Base-by-base conservation (phyloP, 169 alveolate genomes). In the Neospora caninum region DNA sequence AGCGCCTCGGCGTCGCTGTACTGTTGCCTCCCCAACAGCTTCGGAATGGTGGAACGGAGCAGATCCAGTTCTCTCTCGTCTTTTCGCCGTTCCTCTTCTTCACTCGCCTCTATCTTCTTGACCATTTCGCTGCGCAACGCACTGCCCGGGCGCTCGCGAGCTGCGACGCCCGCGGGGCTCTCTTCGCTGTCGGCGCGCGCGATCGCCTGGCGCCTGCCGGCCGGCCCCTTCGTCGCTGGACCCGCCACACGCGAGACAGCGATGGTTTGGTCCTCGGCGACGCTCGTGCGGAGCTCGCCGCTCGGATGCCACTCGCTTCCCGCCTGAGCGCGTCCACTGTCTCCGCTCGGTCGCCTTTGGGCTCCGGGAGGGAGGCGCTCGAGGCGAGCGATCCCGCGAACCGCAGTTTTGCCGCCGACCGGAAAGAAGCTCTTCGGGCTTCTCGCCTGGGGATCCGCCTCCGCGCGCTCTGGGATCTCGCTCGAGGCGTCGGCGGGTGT, bases 1-100 rank as follows among this genome's bases (percentile, higher is more conserved):
- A 82, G 89, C 2, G n/a, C 10, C 67, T 82, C 89, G 38, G 89
- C 89, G 64, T 82, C 89, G 38, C 41, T 36, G 38, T 41, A 82
- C 36, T 82, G 89, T 6, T 36, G 54, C 67, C 38, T 38, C 39
- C 41, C 39, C 67, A 82, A 13, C 67, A 82, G 89, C 69, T 82
- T 22, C 31, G 89, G 89, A 13, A 82, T 31, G 25, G 54, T 43
- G n/a, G 67, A 22, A 10, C 67, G 89, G 67, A 82, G n/a, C 67
- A 41, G 0, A 7, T 38, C 69, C n/a, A 82, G 64, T 31, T 82
- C 89, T 29, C 58, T 49, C 58, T 42, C 41, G 31, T 82, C 43
- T 18, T 25, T 4, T 82, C 36, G 31, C 41, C 34, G 22, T 18
- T 41, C 7, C 64, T 13, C 67, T 20, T 82, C 67, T 1, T 78